These are phyloP conservation scores for Blastobotrys terrestris DNA, from an alignment of 805 yeast species.

Conservation along the genomic window DNA sequence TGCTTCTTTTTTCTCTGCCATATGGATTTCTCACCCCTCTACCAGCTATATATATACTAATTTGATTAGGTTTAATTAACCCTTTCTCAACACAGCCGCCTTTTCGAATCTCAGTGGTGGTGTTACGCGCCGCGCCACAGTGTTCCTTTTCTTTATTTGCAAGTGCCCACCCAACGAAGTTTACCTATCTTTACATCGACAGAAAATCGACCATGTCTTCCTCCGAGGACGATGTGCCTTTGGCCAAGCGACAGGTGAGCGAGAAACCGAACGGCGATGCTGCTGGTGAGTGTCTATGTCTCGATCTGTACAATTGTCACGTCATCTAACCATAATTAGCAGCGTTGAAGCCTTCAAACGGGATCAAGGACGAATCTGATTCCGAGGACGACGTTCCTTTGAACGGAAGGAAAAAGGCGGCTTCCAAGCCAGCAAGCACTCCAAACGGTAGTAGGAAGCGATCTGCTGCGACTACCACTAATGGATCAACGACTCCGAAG, in stretches of 20 bases:
- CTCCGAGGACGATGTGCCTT: not conserved
- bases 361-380: not conserved
- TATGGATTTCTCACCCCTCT: too few relatives aligned
- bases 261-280: slow-evolving; percentile 1
- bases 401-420: not conserved
- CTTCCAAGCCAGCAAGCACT: not conserved
- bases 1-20: not conserved
- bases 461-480: slow-evolving; percentile 11
- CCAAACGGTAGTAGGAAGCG: not conserved
- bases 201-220: not conserved
- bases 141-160: too few relatives aligned
- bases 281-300: not conserved
- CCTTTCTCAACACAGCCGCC: too few relatives aligned
- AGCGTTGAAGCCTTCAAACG: not conserved
- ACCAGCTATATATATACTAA: too few relatives aligned
- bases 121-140: too few relatives aligned
- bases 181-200: not conserved
- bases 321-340: too few relatives aligned
- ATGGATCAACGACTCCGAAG: slow-evolving; percentile 6
- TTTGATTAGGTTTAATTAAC: too few relatives aligned
- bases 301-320: too few relatives aligned
- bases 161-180: too few relatives aligned
- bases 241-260: slow-evolving; percentile 13
- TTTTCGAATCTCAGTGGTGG: not conserved
- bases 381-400: slow-evolving; percentile 7